Conservation (phyloP, 306 rosid species). For the Quercus berberidifolia region DNA sequence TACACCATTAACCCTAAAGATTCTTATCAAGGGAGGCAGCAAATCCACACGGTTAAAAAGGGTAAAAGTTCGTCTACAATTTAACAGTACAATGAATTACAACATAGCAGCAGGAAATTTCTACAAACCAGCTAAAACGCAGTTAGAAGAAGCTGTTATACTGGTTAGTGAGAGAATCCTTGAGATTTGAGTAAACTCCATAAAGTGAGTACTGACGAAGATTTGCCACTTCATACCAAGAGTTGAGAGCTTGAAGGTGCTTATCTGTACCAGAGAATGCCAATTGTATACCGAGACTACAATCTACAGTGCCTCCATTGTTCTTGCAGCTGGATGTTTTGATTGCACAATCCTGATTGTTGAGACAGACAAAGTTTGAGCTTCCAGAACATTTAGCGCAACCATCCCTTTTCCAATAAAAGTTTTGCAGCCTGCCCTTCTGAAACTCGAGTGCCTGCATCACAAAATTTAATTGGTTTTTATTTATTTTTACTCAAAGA, state of each 20-base stretch:
- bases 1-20: slow-evolving; percentile 16
- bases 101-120: slow-evolving; percentile 18
- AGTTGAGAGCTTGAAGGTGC: slow-evolving; percentile 76
- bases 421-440: slow-evolving; percentile 85
- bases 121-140: slow-evolving; percentile 19
- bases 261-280: slow-evolving; percentile 96
- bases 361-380: slow-evolving; percentile 67
- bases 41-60: background rate
- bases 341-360: slow-evolving; percentile 77
- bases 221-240: slow-evolving; percentile 94
- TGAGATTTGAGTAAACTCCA: slow-evolving; percentile 74
- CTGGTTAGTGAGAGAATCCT: slow-evolving; percentile 76
- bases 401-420: slow-evolving; percentile 87
- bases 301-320: slow-evolving; percentile 70
- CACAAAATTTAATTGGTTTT: slow-evolving; percentile 10
- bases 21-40: background rate
- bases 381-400: slow-evolving; percentile 61
- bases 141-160: slow-evolving; percentile 57
- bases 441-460: slow-evolving; percentile 76
- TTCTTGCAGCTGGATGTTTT: slow-evolving; percentile 60
- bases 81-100: slow-evolving; percentile 15
- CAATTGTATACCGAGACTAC: slow-evolving; percentile 83
- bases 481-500: background rate
- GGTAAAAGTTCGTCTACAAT: background rate
- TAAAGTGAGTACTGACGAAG: slow-evolving; percentile 89